Evolutionary conservation across 2,329 filamentous ascomycete genomes (phyloP).

Genomic region (Colletotrichum coccodes): DNA sequence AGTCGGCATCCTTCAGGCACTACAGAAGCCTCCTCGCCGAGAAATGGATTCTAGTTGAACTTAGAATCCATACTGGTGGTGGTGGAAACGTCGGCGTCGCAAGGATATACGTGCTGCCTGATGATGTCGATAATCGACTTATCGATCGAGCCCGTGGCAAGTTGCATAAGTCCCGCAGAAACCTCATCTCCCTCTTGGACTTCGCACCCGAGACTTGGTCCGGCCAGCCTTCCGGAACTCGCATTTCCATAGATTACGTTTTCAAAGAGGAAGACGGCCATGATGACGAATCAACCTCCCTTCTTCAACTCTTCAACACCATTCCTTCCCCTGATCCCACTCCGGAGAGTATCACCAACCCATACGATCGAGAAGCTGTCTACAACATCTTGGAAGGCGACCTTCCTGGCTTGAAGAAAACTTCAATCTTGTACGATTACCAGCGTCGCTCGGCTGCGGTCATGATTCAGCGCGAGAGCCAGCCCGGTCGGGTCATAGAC

Average conservation of each 20-base stretch:
- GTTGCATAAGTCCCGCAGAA: slow-evolving; percentile 56
- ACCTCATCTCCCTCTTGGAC: slow-evolving; percentile 64
- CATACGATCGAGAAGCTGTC: slow-evolving; percentile 63
- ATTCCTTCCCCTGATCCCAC: slow-evolving; percentile 74
- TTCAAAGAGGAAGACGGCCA: slow-evolving; percentile 45
- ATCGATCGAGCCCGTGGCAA: slow-evolving; percentile 59
- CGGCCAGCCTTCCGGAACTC: slow-evolving; percentile 43
- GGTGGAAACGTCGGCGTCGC: slow-evolving; percentile 43
- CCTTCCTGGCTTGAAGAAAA: slow-evolving; percentile 65
- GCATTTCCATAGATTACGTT: slow-evolving; percentile 8
- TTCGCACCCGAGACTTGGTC: slow-evolving; percentile 66
- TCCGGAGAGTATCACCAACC: slow-evolving; percentile 58
- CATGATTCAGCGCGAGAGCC: slow-evolving; percentile 85
- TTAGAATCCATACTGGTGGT: slow-evolving; percentile 39
- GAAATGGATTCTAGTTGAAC: slow-evolving; percentile 57
- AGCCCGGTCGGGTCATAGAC: slow-evolving; percentile 73
- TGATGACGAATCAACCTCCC: slow-evolving; percentile 56
- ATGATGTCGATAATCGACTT: slow-evolving; percentile 67
- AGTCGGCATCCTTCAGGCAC: slow-evolving; percentile 41
- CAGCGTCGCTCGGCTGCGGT: slow-evolving; percentile 82
- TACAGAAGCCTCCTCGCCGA: slow-evolving; percentile 45
- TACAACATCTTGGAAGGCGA: slow-evolving; percentile 63
- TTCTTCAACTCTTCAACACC: slow-evolving; percentile 79
- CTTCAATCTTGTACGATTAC: slow-evolving; percentile 75
- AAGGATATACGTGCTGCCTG: slow-evolving; percentile 72